Percentiles rank a stretch among this genome's conserved stretches.
Evolutionary conservation across 345 rosid genomes (phyloP).

Genomic region (Rhodamnia rubescens): DNA sequence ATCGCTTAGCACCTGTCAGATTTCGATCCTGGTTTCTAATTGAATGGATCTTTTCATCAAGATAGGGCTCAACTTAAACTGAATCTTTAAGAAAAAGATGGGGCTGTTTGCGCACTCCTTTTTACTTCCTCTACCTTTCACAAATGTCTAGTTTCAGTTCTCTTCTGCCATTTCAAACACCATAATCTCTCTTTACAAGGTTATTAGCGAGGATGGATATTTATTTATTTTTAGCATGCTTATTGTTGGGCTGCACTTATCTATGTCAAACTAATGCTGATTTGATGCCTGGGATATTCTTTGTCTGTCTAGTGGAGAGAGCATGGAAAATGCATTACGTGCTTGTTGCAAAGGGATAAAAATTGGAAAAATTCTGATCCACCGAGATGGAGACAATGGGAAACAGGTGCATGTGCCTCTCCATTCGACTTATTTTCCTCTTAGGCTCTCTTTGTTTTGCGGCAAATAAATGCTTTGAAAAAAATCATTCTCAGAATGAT

Average conservation of each 20-base stretch:
- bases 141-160: not conserved
- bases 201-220: not conserved
- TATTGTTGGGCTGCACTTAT: not conserved
- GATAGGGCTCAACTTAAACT: not conserved
- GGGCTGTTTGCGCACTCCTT: not conserved
- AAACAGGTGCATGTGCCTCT: constrained; percentile 42
- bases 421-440: not conserved
- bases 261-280: not conserved
- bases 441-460: no score
- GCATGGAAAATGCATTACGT: constrained; percentile 98
- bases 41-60: not conserved
- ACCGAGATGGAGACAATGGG: constrained; percentile 97
- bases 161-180: not conserved
- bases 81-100: not conserved
- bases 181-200: not conserved
- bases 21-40: not conserved
- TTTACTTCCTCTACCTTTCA: not conserved
- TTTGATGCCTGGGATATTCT: not conserved
- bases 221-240: not conserved
- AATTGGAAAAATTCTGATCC: constrained; percentile 94
- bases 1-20: not conserved
- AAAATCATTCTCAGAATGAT: no score
- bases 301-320: constrained; percentile 76
- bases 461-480: no score
- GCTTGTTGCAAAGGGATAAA: constrained; percentile 98